A percentile compares a stretch with the other conserved stretches of the same genome.
Conservation (phyloP, 495 filamentous ascomycete species). For the Cetradonia linearis region DNA sequence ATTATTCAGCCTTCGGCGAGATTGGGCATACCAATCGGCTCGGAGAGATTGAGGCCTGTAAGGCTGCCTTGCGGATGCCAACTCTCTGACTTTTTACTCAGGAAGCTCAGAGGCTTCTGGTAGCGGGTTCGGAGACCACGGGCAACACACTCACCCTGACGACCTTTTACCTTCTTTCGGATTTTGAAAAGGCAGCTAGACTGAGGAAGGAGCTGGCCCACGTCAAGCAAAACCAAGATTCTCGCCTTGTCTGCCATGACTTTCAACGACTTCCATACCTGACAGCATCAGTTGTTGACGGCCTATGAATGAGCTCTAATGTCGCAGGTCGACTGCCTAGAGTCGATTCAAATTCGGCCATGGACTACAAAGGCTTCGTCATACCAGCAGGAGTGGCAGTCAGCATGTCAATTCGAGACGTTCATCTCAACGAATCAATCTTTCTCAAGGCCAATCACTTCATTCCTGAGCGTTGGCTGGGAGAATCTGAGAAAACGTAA, state of each 20-base stretch:
- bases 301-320: conserved; percentile 23
- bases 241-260: conserved; percentile 12
- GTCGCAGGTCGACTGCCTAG: conserved; percentile 31
- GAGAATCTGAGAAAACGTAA: conserved; percentile 25
- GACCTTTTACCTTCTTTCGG: conserved; percentile 27
- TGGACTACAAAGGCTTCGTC: conserved; percentile 8
- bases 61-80: too few relatives aligned
- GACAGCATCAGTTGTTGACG: conserved; percentile 36
- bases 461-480: conserved; percentile 24
- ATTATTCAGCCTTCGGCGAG: background rate
- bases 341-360: conserved; percentile 32
- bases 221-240: conserved; percentile 16
- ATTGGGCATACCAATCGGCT: background rate
- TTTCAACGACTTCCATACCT: conserved; percentile 34
- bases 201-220: conserved; percentile 29
- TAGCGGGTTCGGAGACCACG: conserved; percentile 33
- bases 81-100: conserved; percentile 25
- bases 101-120: conserved; percentile 30
- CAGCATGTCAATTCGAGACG: conserved; percentile 27
- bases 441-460: conserved; percentile 21
- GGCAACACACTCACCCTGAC: conserved; percentile 26
- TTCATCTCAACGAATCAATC: conserved; percentile 16
- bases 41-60: too few relatives aligned
- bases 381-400: conserved; percentile 28
- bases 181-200: conserved; percentile 19